Base-by-base conservation (phyloP, 805 yeast genomes). In the Ogataea nakhonphanomensis region DNA sequence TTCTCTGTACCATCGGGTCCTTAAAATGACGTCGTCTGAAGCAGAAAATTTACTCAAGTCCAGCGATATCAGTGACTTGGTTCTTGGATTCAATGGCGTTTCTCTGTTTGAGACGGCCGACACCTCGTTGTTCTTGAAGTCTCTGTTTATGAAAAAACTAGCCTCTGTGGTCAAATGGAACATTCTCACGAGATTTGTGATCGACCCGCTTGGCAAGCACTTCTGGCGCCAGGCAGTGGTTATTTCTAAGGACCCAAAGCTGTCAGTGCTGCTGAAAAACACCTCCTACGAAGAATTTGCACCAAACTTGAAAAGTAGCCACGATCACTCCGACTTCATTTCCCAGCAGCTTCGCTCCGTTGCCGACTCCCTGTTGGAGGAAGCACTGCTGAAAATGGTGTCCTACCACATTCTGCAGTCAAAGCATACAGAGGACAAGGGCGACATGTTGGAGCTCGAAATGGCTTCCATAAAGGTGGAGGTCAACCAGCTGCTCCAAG, bases 131-230 rank as follows among this genome's bases (percentile, higher is more conserved):
- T 52, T 58, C 20, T 33, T 58, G 44, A 55, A 55, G 33, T 41
- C 61, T 1, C 34, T 59, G 43, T 41, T 45, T 23, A 33, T 50
- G 27, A 56, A 53, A 25, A 41, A 45, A 30, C 25, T 46, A 2
- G 39, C 48, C 5, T 49, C 55, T 36, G 11, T 46, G 24, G 35
- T 24, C 10, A 22, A 23, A 11, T 25, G 41, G 8, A 33, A 17
- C 11, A n/a, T 25, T 12, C 14, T 37, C 14, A 20, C 21, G 10
- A 8, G 13, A 8, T 22, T 46, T 8, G 7, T 47, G 5, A 22
- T 51, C 27, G 49, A 53, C 25, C 45, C 46, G 35, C 25, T 54
- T 6, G 61, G 61, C n/a, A 14, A 37, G 2, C 22, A 25, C 8
- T 48, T 41, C 29, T 56, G 58, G 57, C 33, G 33, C 8, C 9